A percentile compares a stretch with the other conserved stretches of the same genome.
Conservation (phyloP, 177 flowering plant genomes). For the Telopea speciosissima region DNA sequence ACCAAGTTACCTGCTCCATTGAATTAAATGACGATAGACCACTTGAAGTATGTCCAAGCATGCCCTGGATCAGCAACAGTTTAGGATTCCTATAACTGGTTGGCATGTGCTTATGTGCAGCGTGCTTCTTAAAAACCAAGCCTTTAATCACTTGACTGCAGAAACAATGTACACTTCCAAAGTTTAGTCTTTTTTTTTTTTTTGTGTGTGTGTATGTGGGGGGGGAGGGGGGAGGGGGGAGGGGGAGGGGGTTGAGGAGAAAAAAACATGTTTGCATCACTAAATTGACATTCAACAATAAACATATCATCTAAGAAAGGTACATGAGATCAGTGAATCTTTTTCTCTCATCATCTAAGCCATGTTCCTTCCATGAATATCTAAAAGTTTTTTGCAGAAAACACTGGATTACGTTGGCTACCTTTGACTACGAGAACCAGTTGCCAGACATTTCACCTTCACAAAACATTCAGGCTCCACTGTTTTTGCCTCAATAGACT, state of each 20-base stretch:
- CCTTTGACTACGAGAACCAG: constrained; percentile 75
- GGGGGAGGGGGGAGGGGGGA: too few relatives aligned
- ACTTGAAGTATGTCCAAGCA: constrained; percentile 58
- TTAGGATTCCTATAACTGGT: constrained; percentile 64
- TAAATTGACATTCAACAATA: neutral
- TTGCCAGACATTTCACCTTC: constrained; percentile 88
- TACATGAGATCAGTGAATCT: neutral
- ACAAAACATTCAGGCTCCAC: constrained; percentile 71
- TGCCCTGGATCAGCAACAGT: constrained; percentile 64
- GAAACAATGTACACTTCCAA: constrained; percentile 1
- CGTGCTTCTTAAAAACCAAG: constrained; percentile 85
- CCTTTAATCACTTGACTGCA: constrained; percentile 83
- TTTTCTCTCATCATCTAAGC: neutral
- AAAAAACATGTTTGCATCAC: neutral
- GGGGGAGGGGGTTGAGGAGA: neutral
- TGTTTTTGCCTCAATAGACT: constrained; percentile 48
- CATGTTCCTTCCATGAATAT: too few relatives aligned
- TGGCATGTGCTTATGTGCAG: constrained; percentile 90
- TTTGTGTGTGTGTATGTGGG: too few relatives aligned
- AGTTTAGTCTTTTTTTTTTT: neutral
- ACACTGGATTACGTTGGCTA: constrained; percentile 13
- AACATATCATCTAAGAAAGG: neutral
- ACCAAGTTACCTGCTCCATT: constrained; percentile 58
- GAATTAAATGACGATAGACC: constrained; percentile 67
- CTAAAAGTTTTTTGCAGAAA: too few relatives aligned